Evolutionary conservation across 2,329 filamentous ascomycete species (phyloP), one percentile per base, ranked within the genome.

Genomic region (Aphanocladium album): DNA sequence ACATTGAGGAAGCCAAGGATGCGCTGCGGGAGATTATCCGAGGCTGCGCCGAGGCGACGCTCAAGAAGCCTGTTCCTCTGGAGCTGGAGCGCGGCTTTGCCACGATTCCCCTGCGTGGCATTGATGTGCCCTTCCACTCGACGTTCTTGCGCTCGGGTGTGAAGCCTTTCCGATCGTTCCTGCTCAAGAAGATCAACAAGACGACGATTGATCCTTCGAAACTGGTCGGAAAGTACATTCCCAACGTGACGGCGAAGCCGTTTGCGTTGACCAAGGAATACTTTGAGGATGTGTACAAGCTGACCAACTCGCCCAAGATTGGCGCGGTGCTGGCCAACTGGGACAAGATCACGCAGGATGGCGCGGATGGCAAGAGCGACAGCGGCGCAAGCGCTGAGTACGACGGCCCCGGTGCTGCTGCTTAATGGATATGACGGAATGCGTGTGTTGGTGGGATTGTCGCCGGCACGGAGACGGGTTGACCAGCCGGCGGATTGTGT

Each of bases 161-260:
- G 76, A 99, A 99, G 83, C 95, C 96, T 51, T 99, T 99, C 91
- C 86, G 95, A 67, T 93, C 89, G 49, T 99, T 99, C 86, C 77
- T 99, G 73, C 88, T 98, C 69, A 99, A 98, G 90, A 99, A 99
- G 86, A 98, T 99, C 80, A 92, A 98, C 84, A 96, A 96, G 86
- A 97, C 93, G 25, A 96, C 90, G 58, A 98, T 99, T 74, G 95
- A 99, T 74, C 95, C 95, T 5, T 89, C 90, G 74, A 98, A 98
- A 83, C 80, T 99, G 71, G 84, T 99, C 67, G 95, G 95, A 71
- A 99, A 99, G 79, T 99, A 99, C 79, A 98, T 99, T 67, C 95
- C 95, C 68, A 99, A 99, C 77, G 96, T 99, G 67, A 99, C 95
- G 60, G 95, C 95, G 62, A 88, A 88, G 77, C 95, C 95, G 17